Evolutionary conservation across 169 alveolate species (phyloP), one percentile per base, ranked within the genome.

Genomic region (Cyclospora cayetanensis): DNA sequence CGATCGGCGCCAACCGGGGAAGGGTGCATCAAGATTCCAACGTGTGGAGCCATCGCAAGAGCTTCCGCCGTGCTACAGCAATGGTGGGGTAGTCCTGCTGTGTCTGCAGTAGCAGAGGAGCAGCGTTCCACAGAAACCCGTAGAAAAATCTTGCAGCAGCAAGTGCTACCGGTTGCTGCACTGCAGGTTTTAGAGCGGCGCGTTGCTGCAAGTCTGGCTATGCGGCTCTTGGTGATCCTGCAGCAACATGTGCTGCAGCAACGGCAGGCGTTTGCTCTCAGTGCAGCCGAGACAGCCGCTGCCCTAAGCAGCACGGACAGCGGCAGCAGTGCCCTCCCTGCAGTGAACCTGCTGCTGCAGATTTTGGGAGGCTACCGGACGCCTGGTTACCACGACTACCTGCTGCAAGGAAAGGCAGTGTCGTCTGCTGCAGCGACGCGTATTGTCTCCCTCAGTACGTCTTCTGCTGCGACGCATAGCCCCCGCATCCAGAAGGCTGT

Each of bases 161-260:
- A 79, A 35, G 68, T 79, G 74, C 74, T 79, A 35, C 89, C 89
- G 31, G 89, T 50, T 50, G 89, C 89, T 46, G 89, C 89, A 20
- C 35, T 79, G 53, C 89, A 77, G 68, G 70, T 77, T 15, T 68
- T 77, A 4, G 87, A 77, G 87, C 87, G 87, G 5, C 87, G 87
- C 70, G 46, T 43, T 25, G 87, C 87, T 35, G 63, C 87, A 27
- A 20, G 87, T 2, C 15, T 77, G 25, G 87, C 63, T 46, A 77
- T 77, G 87, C 87, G 87, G 70, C 87, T 77, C 29, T 68, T 77
- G 87, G 87, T 77, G 42, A 68, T 77, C 70, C 87, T 77, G 87
- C 87, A 77, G 87, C 87, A 77, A 29, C 87, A 77, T 68, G 87
- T 77, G 87, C 65, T 43, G 87, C 87, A 42, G 68, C 87, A 77